Evolutionary conservation across 257 asterid genomes (phyloP).

Genomic region (Jaltomata sinuosa): DNA sequence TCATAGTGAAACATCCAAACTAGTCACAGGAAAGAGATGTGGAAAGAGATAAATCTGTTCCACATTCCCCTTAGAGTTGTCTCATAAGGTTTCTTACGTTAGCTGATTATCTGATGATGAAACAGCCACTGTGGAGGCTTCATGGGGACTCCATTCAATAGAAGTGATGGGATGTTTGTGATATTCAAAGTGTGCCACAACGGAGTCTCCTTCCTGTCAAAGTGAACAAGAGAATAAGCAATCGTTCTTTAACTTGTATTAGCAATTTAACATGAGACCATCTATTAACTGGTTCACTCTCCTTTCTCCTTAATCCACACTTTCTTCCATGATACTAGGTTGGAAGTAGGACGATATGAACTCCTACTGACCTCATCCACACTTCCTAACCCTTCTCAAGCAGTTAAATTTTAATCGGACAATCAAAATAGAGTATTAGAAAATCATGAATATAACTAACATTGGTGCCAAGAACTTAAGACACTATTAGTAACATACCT

Average conservation of each 20-base stretch:
- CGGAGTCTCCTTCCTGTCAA: conserved; percentile 66
- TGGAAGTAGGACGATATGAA: not conserved
- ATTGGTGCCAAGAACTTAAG: not conserved
- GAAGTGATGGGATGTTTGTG: conserved; percentile 97
- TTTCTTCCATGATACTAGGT: not conserved
- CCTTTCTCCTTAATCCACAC: not conserved
- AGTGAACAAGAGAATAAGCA: not conserved
- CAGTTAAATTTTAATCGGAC: not conserved
- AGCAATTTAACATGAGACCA: not conserved
- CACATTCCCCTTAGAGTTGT: not conserved
- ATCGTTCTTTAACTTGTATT: not conserved
- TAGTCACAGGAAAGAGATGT: not conserved
- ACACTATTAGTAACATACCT: conserved; percentile 31
- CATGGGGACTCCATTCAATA: conserved; percentile 96
- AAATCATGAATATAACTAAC: not conserved
- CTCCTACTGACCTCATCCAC: not conserved
- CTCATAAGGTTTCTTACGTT: conserved; percentile 41
- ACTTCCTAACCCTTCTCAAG: not conserved
- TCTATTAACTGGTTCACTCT: not conserved
- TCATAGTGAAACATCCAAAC: too few relatives aligned
- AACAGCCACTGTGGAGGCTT: conserved; percentile 85
- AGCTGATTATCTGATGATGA: conserved; percentile 84
- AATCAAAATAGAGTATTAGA: not conserved
- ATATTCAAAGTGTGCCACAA: conserved; percentile 71
- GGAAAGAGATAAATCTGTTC: not conserved